These are phyloP conservation scores for Hypericum perforatum DNA, from an alignment of 345 rosid species.

Conservation along the genomic window DNA sequence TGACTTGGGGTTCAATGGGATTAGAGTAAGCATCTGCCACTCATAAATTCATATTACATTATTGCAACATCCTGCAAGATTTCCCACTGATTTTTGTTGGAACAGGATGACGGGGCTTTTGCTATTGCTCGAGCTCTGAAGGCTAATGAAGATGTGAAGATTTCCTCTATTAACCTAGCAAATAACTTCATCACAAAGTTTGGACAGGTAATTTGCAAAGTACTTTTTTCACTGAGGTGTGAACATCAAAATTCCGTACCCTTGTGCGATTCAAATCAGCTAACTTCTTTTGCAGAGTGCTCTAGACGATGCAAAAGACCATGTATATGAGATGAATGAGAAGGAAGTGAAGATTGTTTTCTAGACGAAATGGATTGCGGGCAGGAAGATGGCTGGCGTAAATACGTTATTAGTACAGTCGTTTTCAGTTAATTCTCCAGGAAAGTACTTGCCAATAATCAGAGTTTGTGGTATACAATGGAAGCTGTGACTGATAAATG, in stretches of 20 bases:
- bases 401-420: slow-evolving; percentile 1
- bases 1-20: slow-evolving; percentile 88
- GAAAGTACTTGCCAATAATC: slow-evolving; percentile 10
- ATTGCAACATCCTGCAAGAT: neutral
- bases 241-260: neutral
- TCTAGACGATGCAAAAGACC: slow-evolving; percentile 79
- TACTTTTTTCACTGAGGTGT: neutral
- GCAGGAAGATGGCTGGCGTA: slow-evolving; percentile 5
- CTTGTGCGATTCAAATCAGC: neutral
- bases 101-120: slow-evolving; percentile 90
- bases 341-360: slow-evolving; percentile 79
- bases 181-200: slow-evolving; percentile 88
- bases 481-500: neutral
- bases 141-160: slow-evolving; percentile 79
- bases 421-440: slow-evolving; percentile 11
- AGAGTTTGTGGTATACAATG: neutral
- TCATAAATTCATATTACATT: neutral
- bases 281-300: slow-evolving; percentile 51
- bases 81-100: slow-evolving; percentile 10
- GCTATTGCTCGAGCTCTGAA: slow-evolving; percentile 92
- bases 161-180: slow-evolving; percentile 68
- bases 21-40: slow-evolving; percentile 39
- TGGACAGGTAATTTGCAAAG: slow-evolving; percentile 55
- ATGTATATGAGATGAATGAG: slow-evolving; percentile 89
- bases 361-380: slow-evolving; percentile 24